phyloP scores from a whole-genome alignment of 768 basidiomycete species.

The Tubosaeta sp. region DNA sequence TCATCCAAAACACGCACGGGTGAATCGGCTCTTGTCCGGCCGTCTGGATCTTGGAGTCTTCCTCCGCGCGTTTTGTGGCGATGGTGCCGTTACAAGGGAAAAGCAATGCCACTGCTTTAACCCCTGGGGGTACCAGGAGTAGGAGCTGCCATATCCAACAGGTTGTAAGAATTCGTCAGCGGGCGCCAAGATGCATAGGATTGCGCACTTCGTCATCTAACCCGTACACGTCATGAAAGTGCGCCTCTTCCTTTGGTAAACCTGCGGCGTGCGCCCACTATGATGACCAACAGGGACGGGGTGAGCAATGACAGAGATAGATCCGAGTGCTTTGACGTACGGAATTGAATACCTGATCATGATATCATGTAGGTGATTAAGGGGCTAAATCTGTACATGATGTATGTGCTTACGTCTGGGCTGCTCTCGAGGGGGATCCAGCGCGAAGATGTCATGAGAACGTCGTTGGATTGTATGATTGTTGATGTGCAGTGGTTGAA shows the following conservation, averaged over 20 bases:
- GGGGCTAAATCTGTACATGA: not conserved
- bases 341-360: conserved; percentile 29
- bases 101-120: conserved; percentile 79
- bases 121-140: conserved; percentile 62
- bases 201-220: conserved; percentile 57
- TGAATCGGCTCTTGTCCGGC: conserved; percentile 49
- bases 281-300: not conserved
- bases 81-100: conserved; percentile 66
- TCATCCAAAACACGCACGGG: conserved; percentile 77
- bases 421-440: conserved; percentile 86
- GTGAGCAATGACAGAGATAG: not conserved
- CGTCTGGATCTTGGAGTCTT: conserved; percentile 53
- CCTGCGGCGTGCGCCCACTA: conserved; percentile 75
- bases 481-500: not conserved
- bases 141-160: conserved; percentile 53
- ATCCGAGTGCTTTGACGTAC: conserved; percentile 13
- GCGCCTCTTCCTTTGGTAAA: conserved; percentile 42
- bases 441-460: conserved; percentile 27
- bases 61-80: conserved; percentile 48
- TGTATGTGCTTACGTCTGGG: conserved; percentile 40
- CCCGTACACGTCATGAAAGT: conserved; percentile 71
- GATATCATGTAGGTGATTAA: not conserved
- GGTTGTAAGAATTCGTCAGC: not conserved
- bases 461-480: not conserved
- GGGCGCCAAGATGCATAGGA: not conserved